Percentiles rank a stretch among this genome's conserved stretches.
Evolutionary conservation across 257 asterid species (phyloP).

Genomic region (Mentha longifolia): DNA sequence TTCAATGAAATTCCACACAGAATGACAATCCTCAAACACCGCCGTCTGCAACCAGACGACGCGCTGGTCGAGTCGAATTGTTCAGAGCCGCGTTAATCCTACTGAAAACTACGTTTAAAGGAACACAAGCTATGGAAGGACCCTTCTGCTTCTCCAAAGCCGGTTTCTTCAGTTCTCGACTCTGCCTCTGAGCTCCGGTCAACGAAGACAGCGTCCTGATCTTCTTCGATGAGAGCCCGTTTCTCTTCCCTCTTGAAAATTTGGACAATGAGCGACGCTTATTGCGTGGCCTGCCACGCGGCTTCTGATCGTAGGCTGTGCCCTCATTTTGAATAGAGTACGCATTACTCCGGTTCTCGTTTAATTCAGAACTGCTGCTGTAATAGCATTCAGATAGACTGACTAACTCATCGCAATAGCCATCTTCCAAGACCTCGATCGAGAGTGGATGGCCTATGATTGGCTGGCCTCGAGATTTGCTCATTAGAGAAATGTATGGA

Average conservation of each 20-base stretch:
- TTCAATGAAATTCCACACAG: background rate
- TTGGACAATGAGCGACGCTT: constrained; percentile 37
- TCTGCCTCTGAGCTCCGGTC: constrained; percentile 45
- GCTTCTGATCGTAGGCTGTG: constrained; percentile 37
- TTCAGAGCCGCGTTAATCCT: constrained; percentile 59
- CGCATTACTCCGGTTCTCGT: constrained; percentile 25
- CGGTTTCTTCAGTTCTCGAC: constrained; percentile 47
- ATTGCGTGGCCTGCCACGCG: constrained; percentile 34
- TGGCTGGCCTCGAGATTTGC: constrained; percentile 70
- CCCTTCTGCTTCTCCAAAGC: constrained; percentile 54
- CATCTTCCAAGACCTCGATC: constrained; percentile 65
- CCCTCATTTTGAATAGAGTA: constrained; percentile 32
- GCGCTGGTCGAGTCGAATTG: constrained; percentile 44
- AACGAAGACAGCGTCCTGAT: constrained; percentile 77
- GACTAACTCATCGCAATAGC: constrained; percentile 47
- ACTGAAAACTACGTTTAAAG: constrained; percentile 74
- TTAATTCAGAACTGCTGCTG: constrained; percentile 62
- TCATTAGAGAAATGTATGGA: constrained; percentile 76
- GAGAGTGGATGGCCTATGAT: constrained; percentile 80
- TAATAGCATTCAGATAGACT: constrained; percentile 40
- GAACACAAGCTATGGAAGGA: constrained; percentile 76
- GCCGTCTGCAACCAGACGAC: constrained; percentile 36
- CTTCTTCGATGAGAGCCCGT: constrained; percentile 60
- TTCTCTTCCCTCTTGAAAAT: constrained; percentile 43
- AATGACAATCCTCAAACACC: constrained; percentile 29